phyloP scores from a whole-genome alignment of 768 basidiomycete species.

The Boletellus emodensis region DNA sequence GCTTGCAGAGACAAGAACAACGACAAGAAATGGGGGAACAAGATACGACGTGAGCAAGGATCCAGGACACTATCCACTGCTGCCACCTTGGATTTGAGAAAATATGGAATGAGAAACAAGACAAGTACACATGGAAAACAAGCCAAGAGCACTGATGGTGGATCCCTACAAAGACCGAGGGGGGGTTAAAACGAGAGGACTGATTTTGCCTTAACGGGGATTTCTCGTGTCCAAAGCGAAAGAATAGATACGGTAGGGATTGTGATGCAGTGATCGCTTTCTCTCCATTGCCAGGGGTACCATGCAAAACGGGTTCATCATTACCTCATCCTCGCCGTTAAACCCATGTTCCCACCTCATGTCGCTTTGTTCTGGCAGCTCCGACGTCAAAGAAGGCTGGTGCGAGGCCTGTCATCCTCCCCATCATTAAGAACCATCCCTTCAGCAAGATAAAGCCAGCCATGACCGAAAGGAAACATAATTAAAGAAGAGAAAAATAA shows the following conservation, averaged over 20 bases:
- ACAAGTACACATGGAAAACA: background rate
- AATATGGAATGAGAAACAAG: background rate
- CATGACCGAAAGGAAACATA: conserved; percentile 21
- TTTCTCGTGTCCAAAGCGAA: conserved; percentile 25
- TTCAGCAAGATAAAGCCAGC: conserved; percentile 29
- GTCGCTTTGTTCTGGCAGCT: conserved; percentile 12
- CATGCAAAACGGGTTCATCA: conserved; percentile 22
- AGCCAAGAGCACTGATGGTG: conserved; percentile 1
- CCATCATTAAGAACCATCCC: conserved; percentile 18
- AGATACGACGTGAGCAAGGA: too few species aligned
- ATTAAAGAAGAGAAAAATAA: conserved; percentile 29
- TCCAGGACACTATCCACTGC: too few species aligned
- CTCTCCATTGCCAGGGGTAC: conserved; percentile 21
- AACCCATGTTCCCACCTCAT: conserved; percentile 10
- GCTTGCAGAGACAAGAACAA: too few species aligned
- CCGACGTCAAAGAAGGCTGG: conserved; percentile 7
- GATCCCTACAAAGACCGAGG: conserved; percentile 2
- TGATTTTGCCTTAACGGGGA: conserved; percentile 13
- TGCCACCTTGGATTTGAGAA: too few species aligned
- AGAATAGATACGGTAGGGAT: conserved; percentile 33
- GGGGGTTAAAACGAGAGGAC: conserved; percentile 16
- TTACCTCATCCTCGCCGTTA: conserved; percentile 12
- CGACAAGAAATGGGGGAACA: too few species aligned
- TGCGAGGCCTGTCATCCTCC: conserved; percentile 16
- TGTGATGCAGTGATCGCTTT: conserved; percentile 15